Percentiles rank a stretch among this genome's conserved stretches.
Conservation (phyloP, 1,284 basidiomycete species). For the Sutorius eximius region DNA sequence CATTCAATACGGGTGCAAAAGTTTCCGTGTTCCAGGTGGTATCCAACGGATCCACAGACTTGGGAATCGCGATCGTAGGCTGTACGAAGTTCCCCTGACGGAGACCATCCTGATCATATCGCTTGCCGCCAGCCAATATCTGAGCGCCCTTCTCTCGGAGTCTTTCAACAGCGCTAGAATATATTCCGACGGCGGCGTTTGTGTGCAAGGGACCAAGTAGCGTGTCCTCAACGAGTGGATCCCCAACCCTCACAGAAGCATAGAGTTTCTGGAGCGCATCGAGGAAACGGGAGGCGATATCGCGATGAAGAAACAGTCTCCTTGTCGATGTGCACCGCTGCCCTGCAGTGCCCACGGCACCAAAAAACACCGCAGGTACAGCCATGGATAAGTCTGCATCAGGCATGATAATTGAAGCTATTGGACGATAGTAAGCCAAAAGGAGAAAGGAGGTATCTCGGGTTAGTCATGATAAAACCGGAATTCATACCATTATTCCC, state of each 20-base stretch:
- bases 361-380: conserved; percentile 88
- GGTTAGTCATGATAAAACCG: conserved; percentile 11
- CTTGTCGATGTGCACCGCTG: conserved; percentile 95
- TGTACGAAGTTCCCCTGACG: conserved; percentile 81
- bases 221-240: conserved; percentile 74
- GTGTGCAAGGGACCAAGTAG: conserved; percentile 90
- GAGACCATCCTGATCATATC: conserved; percentile 51
- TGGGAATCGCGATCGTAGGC: conserved; percentile 80
- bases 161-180: conserved; percentile 61
- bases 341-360: conserved; percentile 91
- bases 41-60: conserved; percentile 50
- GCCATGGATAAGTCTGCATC: conserved; percentile 91
- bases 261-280: conserved; percentile 75
- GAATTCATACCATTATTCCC: conserved; percentile 80
- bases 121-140: conserved; percentile 70
- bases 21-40: conserved; percentile 79
- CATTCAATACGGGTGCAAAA: conserved; percentile 86
- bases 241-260: conserved; percentile 67
- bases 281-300: conserved; percentile 77
- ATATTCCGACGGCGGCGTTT: conserved; percentile 61
- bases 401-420: conserved; percentile 87
- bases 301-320: conserved; percentile 83
- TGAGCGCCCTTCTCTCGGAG: conserved; percentile 71
- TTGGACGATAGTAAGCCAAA: conserved; percentile 22
- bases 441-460: conserved; percentile 16